These are phyloP conservation scores for Lachnum nothofagi DNA, from an alignment of 2,329 filamentous ascomycete species.

Conservation along the genomic window DNA sequence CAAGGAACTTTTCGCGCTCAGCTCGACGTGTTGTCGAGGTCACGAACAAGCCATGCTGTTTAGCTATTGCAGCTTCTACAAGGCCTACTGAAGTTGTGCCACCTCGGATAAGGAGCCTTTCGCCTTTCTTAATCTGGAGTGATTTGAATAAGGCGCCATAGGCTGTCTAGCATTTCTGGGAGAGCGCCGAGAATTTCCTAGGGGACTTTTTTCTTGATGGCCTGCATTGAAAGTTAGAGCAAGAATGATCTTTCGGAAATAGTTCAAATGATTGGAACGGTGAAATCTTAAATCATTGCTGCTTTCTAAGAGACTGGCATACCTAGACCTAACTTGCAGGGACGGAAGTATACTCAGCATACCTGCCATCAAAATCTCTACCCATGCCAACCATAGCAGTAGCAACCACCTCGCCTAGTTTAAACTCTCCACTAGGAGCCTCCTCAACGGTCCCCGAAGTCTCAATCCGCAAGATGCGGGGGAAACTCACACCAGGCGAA, in stretches of 20 bases:
- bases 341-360: slow-evolving; percentile 24
- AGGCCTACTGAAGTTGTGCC: slow-evolving; percentile 5
- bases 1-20: slow-evolving; percentile 3
- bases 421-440: slow-evolving; percentile 17
- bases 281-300: too few species aligned
- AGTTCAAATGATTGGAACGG: too few species aligned
- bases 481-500: slow-evolving; percentile 8
- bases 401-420: slow-evolving; percentile 16
- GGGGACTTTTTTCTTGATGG: slow-evolving; percentile 10
- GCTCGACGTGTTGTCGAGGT: slow-evolving; percentile 17
- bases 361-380: slow-evolving; percentile 17
- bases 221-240: slow-evolving; percentile 13
- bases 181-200: slow-evolving; percentile 24
- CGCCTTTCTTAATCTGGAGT: slow-evolving; percentile 17
- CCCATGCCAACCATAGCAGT: slow-evolving; percentile 26
- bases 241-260: background rate
- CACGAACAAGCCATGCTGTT: slow-evolving; percentile 13
- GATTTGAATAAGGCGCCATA: slow-evolving; percentile 21
- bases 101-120: slow-evolving; percentile 12
- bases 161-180: slow-evolving; percentile 24
- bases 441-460: slow-evolving; percentile 14
- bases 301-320: too few species aligned
- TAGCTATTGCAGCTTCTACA: slow-evolving; percentile 4
- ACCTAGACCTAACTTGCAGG: slow-evolving; percentile 15
- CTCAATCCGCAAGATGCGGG: slow-evolving; percentile 28